phyloP scores from a whole-genome alignment of 257 asterid genomes.

The Gynochthodes officinalis region DNA sequence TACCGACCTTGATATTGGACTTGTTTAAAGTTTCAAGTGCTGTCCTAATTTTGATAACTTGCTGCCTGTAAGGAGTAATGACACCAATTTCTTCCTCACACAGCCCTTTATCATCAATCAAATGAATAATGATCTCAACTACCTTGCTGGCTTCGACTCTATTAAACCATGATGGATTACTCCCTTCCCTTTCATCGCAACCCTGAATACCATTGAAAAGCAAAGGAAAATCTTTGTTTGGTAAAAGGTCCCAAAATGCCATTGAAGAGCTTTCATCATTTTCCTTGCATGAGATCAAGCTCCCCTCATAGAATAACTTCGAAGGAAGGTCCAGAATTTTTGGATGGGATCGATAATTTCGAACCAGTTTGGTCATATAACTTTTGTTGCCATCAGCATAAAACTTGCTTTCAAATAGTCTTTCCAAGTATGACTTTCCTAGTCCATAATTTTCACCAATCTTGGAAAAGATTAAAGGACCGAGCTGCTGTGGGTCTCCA shows the following conservation, averaged over 20 bases:
- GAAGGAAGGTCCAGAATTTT: slow-evolving; percentile 79
- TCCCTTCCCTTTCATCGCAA: slow-evolving; percentile 91
- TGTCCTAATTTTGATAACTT: slow-evolving; percentile 65
- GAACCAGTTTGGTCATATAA: slow-evolving; percentile 56
- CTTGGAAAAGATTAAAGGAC: slow-evolving; percentile 68
- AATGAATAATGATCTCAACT: slow-evolving; percentile 51
- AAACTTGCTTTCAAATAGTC: slow-evolving; percentile 51
- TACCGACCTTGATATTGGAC: slow-evolving; percentile 63
- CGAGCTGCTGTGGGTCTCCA: slow-evolving; percentile 95
- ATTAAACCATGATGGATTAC: slow-evolving; percentile 95
- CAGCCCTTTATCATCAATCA: slow-evolving; percentile 49
- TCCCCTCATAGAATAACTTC: slow-evolving; percentile 60
- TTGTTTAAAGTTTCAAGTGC: slow-evolving; percentile 52
- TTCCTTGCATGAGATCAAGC: slow-evolving; percentile 63
- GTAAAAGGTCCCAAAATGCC: slow-evolving; percentile 49
- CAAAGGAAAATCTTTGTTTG: slow-evolving; percentile 67
- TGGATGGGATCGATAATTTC: slow-evolving; percentile 76
- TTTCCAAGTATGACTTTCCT: slow-evolving; percentile 78
- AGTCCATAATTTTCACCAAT: slow-evolving; percentile 69
- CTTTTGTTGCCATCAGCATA: slow-evolving; percentile 42
- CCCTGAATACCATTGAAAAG: slow-evolving; percentile 88
- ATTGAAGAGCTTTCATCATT: slow-evolving; percentile 19
- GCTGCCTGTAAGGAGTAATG: slow-evolving; percentile 89
- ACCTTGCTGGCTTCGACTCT: slow-evolving; percentile 88
- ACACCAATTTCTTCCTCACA: slow-evolving; percentile 77